phyloP scores from a whole-genome alignment of 1,139 yeast genomes.

The Blastobotrys illinoisensis region DNA sequence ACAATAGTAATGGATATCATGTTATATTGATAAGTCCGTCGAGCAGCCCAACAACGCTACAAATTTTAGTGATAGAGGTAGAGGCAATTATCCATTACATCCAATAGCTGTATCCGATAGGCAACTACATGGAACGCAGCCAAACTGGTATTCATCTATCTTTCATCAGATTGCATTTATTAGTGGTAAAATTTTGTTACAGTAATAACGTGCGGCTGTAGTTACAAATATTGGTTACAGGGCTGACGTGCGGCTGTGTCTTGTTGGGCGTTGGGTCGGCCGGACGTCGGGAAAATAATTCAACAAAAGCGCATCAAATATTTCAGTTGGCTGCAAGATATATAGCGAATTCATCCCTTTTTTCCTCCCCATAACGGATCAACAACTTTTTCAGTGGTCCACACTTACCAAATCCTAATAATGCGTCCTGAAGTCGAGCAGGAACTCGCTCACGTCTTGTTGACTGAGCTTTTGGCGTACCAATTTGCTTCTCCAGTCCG shows the following conservation, averaged over 20 bases:
- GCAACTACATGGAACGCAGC: no score
- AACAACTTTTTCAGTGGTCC: no score
- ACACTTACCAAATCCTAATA: background rate
- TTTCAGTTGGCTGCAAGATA: background rate
- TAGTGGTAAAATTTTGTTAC: no score
- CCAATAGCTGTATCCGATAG: no score
- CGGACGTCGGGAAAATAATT: background rate
- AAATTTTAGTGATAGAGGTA: no score
- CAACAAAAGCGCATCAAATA: background rate
- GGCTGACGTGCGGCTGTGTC: background rate
- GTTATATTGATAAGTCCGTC: no score
- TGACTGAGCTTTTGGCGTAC: conserved; percentile 93
- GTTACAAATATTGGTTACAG: background rate
- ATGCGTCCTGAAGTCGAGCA: conserved; percentile 99
- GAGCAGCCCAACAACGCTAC: no score
- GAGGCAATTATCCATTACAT: no score
- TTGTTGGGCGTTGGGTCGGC: background rate
- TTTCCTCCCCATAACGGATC: background rate
- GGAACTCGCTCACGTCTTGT: conserved; percentile 88
- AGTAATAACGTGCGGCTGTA: background rate
- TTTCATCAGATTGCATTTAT: no score
- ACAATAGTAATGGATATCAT: no score
- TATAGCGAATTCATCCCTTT: background rate
- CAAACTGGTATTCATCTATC: no score
- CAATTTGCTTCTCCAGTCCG: conserved; percentile 99